Conservation (phyloP, 768 basidiomycete genomes). For the Termitomyces sp. region DNA sequence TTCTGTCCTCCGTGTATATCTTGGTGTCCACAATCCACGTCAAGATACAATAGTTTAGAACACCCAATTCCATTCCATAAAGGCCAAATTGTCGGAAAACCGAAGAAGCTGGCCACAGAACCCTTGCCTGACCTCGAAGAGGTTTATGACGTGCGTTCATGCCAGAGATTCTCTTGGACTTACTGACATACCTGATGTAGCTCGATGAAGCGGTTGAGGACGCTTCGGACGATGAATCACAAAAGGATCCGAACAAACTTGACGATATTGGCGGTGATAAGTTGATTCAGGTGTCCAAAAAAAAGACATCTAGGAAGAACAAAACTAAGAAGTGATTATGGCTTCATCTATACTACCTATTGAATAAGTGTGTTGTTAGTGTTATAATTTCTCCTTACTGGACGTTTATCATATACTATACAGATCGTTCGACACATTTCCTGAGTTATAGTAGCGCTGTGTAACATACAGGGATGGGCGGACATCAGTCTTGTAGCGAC, state of each 20-base stretch:
- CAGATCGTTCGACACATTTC: too few species aligned
- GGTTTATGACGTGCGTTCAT: conserved; percentile 64
- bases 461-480: too few species aligned
- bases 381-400: not conserved
- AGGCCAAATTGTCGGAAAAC: conserved; percentile 73
- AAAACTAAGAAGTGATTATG: conserved; percentile 11
- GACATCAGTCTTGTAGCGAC: too few species aligned
- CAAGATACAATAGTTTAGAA: conserved; percentile 80
- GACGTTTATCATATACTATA: not conserved
- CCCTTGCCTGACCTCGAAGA: conserved; percentile 90
- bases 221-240: conserved; percentile 37
- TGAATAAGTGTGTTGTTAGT: not conserved
- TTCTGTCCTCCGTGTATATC: not conserved
- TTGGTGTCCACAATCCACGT: not conserved
- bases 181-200: conserved; percentile 16
- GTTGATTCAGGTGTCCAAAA: conserved; percentile 34
- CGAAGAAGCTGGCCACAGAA: conserved; percentile 74
- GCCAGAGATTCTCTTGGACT: not conserved
- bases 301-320: conserved; percentile 23
- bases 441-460: too few species aligned
- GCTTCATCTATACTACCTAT: not conserved
- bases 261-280: conserved; percentile 30
- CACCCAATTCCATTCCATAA: conserved; percentile 97
- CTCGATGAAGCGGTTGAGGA: conserved; percentile 44
- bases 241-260: conserved; percentile 24